Percentiles rank a stretch among this genome's conserved stretches.
phyloP scores from a whole-genome alignment of 2,329 filamentous ascomycete species.

The Exophiala sp. region DNA sequence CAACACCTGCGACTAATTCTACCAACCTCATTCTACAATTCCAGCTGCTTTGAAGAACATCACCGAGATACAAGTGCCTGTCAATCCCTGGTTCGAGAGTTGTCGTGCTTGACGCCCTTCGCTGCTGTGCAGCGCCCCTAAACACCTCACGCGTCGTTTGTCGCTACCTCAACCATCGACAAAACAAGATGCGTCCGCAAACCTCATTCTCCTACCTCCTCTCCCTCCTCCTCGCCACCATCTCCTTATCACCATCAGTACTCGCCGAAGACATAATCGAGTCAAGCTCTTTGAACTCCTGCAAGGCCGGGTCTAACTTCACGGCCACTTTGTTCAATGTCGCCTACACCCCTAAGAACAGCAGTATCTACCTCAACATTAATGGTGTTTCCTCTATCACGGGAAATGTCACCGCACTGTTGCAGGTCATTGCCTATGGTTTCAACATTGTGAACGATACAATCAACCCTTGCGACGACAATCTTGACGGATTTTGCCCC shows the following conservation, averaged over 20 bases:
- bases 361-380: constrained; percentile 68
- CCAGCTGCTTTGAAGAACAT: not conserved
- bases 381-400: constrained; percentile 79
- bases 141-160: constrained; percentile 5
- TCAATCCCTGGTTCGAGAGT: constrained; percentile 6
- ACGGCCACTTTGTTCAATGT: constrained; percentile 87
- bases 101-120: constrained; percentile 22
- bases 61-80: not conserved
- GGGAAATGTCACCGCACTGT: constrained; percentile 74
- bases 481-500: constrained; percentile 75
- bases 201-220: constrained; percentile 21
- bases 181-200: constrained; percentile 21
- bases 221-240: constrained; percentile 38
- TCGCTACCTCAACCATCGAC: constrained; percentile 9
- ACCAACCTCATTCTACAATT: not conserved
- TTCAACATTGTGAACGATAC: constrained; percentile 65
- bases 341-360: constrained; percentile 61
- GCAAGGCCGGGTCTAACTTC: constrained; percentile 79
- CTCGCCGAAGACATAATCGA: constrained; percentile 66
- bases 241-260: constrained; percentile 45
- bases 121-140: constrained; percentile 1
- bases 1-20: constrained; percentile 9
- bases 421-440: constrained; percentile 78
- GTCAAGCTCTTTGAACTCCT: constrained; percentile 80
- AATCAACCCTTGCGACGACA: constrained; percentile 71